Evolutionary conservation across 768 basidiomycete species (phyloP).

Genomic region (Crucibulum laeve): DNA sequence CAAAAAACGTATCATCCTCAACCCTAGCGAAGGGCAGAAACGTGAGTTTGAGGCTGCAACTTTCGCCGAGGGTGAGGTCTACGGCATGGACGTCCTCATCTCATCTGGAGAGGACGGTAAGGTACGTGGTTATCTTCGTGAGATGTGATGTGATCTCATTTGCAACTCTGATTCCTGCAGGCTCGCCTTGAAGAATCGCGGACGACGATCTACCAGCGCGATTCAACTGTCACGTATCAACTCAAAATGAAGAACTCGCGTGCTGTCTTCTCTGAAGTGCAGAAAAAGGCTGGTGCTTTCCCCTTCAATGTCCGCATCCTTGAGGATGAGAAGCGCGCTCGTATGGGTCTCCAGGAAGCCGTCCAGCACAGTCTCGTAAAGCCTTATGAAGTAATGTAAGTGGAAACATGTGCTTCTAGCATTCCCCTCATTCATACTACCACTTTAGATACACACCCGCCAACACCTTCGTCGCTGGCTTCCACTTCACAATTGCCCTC

Average conservation of each 20-base stretch:
- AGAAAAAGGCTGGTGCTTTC: conserved; percentile 97
- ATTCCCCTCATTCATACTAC: background rate
- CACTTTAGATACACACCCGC: conserved; percentile 66
- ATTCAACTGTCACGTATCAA: conserved; percentile 83
- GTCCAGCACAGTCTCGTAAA: conserved; percentile 92
- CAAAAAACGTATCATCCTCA: conserved; percentile 92
- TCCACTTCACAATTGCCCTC: conserved; percentile 96
- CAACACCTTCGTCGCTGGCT: conserved; percentile 85
- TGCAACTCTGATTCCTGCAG: conserved; percentile 33
- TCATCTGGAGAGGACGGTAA: conserved; percentile 89
- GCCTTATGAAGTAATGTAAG: conserved; percentile 92
- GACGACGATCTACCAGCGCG: conserved; percentile 91
- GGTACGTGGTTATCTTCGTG: conserved; percentile 32
- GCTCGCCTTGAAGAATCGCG: conserved; percentile 85
- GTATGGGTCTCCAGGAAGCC: conserved; percentile 94
- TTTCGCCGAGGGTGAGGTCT: conserved; percentile 93
- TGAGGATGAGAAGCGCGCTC: conserved; percentile 93
- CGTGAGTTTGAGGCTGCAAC: conserved; percentile 80
- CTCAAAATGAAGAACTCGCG: conserved; percentile 98
- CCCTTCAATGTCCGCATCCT: conserved; percentile 94
- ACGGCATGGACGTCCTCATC: conserved; percentile 89
- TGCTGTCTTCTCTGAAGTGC: conserved; percentile 94
- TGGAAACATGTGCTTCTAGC: conserved; percentile 12
- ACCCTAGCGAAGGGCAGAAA: conserved; percentile 81
- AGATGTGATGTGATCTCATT: conserved; percentile 1